These are phyloP conservation scores for Wallemia ichthyophaga DNA, from an alignment of 1,284 basidiomycete genomes.

Conservation along the genomic window DNA sequence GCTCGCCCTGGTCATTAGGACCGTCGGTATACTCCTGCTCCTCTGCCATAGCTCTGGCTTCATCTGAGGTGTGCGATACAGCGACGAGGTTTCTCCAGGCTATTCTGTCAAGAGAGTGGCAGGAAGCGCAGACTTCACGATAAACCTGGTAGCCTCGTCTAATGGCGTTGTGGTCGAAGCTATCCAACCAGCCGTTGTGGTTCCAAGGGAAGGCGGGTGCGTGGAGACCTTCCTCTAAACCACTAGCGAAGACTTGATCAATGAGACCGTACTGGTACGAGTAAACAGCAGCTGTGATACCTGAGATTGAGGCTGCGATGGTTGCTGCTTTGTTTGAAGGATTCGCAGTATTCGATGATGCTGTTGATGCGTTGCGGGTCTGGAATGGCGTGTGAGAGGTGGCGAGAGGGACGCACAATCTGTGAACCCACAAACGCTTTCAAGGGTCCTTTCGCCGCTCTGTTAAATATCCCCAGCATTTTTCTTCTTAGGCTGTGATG, in stretches of 20 bases:
- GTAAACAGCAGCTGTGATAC: slow-evolving; percentile 82
- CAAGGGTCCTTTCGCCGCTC: background rate
- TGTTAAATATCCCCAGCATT: background rate
- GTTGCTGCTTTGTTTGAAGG: background rate
- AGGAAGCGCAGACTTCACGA: slow-evolving; percentile 93
- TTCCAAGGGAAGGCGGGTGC: slow-evolving; percentile 67
- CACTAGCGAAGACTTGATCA: slow-evolving; percentile 60
- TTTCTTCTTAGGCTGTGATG: background rate
- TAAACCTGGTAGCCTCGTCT: slow-evolving; percentile 97
- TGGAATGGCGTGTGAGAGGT: background rate
- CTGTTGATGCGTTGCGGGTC: background rate
- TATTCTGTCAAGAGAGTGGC: slow-evolving; percentile 95
- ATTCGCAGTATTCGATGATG: no score
- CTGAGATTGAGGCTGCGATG: slow-evolving; percentile 21
- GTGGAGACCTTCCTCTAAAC: slow-evolving; percentile 82
- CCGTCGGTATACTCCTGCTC: slow-evolving; percentile 92
- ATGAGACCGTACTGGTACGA: slow-evolving; percentile 74
- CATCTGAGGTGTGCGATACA: slow-evolving; percentile 82
- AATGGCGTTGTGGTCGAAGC: slow-evolving; percentile 79
- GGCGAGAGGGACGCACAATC: background rate
- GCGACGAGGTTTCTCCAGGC: slow-evolving; percentile 99
- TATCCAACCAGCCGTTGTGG: slow-evolving; percentile 58
- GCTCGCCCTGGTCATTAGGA: slow-evolving; percentile 78
- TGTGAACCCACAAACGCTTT: background rate
- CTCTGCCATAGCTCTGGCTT: slow-evolving; percentile 74